phyloP scores from a whole-genome alignment of 768 basidiomycete genomes.

The Tylopilus intermedius region DNA sequence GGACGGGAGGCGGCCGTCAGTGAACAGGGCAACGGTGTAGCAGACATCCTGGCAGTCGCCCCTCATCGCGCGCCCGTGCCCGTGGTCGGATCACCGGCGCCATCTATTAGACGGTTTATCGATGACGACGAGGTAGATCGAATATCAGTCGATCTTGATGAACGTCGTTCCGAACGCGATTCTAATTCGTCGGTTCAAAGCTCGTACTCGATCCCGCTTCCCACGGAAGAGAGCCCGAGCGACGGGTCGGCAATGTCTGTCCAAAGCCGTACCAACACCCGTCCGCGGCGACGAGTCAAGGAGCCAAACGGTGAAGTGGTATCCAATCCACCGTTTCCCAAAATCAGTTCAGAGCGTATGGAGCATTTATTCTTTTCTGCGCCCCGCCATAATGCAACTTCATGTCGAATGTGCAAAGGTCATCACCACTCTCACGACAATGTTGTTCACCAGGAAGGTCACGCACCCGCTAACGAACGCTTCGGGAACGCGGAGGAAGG shows the following conservation, averaged over 20 bases:
- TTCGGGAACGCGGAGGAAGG: slow-evolving; percentile 14
- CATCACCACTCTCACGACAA: slow-evolving; percentile 43
- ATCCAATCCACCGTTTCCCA: slow-evolving; percentile 60
- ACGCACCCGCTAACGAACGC: not conserved
- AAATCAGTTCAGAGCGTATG: slow-evolving; percentile 71
- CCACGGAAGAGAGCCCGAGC: not conserved
- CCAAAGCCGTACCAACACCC: not conserved
- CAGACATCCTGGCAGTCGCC: not conserved
- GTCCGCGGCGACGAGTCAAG: not conserved
- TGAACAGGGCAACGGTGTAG: slow-evolving; percentile 3
- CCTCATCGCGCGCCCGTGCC: not conserved
- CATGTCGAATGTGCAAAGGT: slow-evolving; percentile 60
- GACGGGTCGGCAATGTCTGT: slow-evolving; percentile 2
- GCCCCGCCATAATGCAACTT: slow-evolving; percentile 67
- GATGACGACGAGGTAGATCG: slow-evolving; percentile 55
- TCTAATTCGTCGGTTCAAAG: slow-evolving; percentile 26
- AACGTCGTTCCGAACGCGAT: slow-evolving; percentile 53
- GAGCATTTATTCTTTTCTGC: slow-evolving; percentile 80
- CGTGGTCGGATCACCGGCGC: slow-evolving; percentile 1
- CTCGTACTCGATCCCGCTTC: slow-evolving; percentile 6
- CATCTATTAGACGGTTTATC: slow-evolving; percentile 37
- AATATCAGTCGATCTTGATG: slow-evolving; percentile 63
- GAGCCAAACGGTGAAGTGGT: slow-evolving; percentile 23
- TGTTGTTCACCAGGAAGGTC: slow-evolving; percentile 34
- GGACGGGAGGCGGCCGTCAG: slow-evolving; percentile 39